Conservation (phyloP, 495 filamentous ascomycete genomes). For the Aspergillus saccharolyticus region DNA sequence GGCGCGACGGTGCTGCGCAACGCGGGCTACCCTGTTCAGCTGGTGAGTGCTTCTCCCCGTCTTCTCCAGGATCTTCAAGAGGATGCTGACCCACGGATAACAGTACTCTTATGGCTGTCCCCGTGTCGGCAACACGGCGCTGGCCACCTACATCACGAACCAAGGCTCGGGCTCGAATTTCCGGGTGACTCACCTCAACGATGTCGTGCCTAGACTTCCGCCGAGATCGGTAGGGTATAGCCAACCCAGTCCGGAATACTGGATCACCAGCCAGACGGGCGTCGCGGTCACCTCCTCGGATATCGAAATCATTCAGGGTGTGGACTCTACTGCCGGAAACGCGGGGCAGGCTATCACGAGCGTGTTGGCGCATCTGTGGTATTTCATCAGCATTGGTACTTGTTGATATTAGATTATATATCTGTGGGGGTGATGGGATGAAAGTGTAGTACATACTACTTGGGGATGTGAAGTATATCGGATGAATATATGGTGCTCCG, state of each 20-base stretch:
- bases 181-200: conserved; percentile 63
- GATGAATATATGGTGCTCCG: no score
- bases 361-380: conserved; percentile 35
- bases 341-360: conserved; percentile 20
- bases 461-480: no score
- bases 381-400: conserved; percentile 31
- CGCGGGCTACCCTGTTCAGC: conserved; percentile 30
- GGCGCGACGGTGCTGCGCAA: conserved; percentile 55
- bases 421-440: background rate
- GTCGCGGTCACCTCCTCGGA: conserved; percentile 37
- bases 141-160: conserved; percentile 51
- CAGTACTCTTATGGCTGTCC: conserved; percentile 67
- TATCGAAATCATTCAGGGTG: conserved; percentile 34
- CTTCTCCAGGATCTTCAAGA: background rate
- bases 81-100: conserved; percentile 5
- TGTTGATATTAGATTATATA: conserved; percentile 14
- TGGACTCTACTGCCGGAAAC: conserved; percentile 37
- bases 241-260: conserved; percentile 68
- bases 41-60: conserved; percentile 22
- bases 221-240: conserved; percentile 50
- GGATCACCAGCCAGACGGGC: conserved; percentile 41
- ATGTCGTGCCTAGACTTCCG: conserved; percentile 62
- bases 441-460: background rate
- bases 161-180: conserved; percentile 41
- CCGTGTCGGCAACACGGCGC: conserved; percentile 55